Base-by-base conservation (phyloP, 2,329 filamentous ascomycete species). In the Hypocrella siamensis region DNA sequence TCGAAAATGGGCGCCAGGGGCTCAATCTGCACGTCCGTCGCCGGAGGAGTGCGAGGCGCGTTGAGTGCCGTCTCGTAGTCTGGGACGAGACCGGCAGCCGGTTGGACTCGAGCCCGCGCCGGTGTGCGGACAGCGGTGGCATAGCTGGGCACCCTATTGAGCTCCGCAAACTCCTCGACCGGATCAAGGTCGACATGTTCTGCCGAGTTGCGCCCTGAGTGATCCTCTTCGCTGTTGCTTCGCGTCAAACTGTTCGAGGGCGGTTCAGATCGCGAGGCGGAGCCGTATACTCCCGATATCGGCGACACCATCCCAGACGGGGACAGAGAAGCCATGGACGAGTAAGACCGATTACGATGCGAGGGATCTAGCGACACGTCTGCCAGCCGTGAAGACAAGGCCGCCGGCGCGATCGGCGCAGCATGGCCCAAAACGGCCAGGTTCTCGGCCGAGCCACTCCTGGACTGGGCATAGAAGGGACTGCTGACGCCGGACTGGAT, bases 361-460 rank as follows among this genome's bases (percentile, higher is more conserved):
- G 60, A 56, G 14, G 57, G 51, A 35, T 68, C 60, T 27, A 67
- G 51, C 7, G 68, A 68, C 31, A 88, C 74, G 45, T 73, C 75
- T 38, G 88, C 82, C 37, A 93, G 63, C 33, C 54, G 76, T 54
- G 54, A 78, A 54, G 53, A 82, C 42, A 70, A 66, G 36, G 56
- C 65, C 19, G 64, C 67, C n/a, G 67, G 68, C 11, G 54, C 44
- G 10, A 58, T 43, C 10, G 50, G 46, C 10, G 41, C 41, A 30
- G 43, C 45, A 35, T 52, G 44, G 2, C 43, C 40, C 31, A 56
- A 48, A 74, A 58, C 4, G 65, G 70, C 30, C 30, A 96, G 61
- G 47, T 94, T 88, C 45, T 96, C 90, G 8, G 67, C 61, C 0
- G 88, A 96, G 5, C 79, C 77, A 29, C 77, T 70, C 34, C 84